Evolutionary conservation across 2,329 filamentous ascomycete genomes (phyloP).

Genomic region (Endocalyx cinctus): DNA sequence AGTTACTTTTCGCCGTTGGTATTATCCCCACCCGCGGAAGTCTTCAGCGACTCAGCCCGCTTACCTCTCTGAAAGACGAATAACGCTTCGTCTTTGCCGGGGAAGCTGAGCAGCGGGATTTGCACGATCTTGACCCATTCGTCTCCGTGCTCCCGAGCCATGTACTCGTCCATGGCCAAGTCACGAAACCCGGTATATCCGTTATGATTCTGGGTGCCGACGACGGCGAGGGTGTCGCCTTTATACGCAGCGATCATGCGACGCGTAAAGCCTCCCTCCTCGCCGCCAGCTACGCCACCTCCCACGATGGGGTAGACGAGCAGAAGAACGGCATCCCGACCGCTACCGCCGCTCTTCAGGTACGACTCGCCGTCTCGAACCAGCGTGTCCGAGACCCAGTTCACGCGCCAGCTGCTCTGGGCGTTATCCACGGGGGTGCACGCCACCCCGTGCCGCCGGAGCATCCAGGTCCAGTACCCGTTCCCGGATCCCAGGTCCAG

Average conservation of each 20-base stretch:
- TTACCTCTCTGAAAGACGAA: conserved; percentile 58
- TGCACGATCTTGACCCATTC: conserved; percentile 58
- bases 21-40: not conserved
- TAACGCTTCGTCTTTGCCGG: conserved; percentile 71
- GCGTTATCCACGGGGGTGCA: conserved; percentile 63
- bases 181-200: conserved; percentile 67
- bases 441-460: conserved; percentile 52
- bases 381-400: conserved; percentile 66
- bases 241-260: conserved; percentile 56
- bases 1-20: no score
- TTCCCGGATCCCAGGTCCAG: conserved; percentile 67
- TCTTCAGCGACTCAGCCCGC: conserved; percentile 22
- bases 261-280: conserved; percentile 60
- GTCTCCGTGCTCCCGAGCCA: conserved; percentile 37
- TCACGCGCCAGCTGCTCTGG: conserved; percentile 62
- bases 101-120: conserved; percentile 68
- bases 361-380: conserved; percentile 56
- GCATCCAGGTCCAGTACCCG: conserved; percentile 72
- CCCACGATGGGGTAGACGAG: conserved; percentile 71
- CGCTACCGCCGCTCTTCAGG: conserved; percentile 40
- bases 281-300: conserved; percentile 57
- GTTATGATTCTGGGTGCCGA: conserved; percentile 70
- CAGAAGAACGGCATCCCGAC: conserved; percentile 56
- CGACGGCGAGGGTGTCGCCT: conserved; percentile 63
- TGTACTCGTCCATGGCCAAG: conserved; percentile 62